phyloP scores from a whole-genome alignment of 768 basidiomycete species.

The Mrakia gelida region DNA sequence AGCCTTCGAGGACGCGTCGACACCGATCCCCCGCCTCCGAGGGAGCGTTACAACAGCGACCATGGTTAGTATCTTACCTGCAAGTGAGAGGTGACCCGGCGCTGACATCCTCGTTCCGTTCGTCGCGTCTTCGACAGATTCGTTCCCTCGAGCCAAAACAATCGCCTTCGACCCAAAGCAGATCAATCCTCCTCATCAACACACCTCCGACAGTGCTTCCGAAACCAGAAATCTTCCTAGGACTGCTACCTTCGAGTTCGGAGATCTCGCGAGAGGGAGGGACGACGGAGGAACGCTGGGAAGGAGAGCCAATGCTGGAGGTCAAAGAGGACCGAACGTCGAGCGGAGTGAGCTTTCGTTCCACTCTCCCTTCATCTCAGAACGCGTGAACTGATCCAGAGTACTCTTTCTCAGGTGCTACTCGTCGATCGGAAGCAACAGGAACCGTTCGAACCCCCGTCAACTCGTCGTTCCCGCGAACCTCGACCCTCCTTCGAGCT shows the following conservation, averaged over 20 bases:
- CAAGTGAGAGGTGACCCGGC: no score
- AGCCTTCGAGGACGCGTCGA: neutral
- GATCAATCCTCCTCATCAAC: conserved; percentile 17
- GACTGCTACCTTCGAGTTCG: conserved; percentile 35
- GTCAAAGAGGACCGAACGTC: no score
- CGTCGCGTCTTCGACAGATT: conserved; percentile 31
- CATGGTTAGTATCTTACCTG: no score
- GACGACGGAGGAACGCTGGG: neutral
- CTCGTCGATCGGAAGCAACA: conserved; percentile 23
- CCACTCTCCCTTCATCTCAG: neutral
- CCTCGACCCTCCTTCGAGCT: conserved; percentile 38
- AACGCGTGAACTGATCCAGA: neutral
- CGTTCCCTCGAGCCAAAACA: conserved; percentile 44
- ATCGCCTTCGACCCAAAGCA: conserved; percentile 43
- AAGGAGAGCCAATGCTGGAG: conserved; percentile 6
- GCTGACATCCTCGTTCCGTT: no score
- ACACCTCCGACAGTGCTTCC: conserved; percentile 8
- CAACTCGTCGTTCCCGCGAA: conserved; percentile 37
- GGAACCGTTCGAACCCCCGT: conserved; percentile 1
- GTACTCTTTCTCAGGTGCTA: neutral
- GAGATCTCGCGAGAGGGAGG: neutral
- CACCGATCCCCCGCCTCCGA: neutral
- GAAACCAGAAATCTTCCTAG: conserved; percentile 31
- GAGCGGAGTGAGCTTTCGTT: conserved; percentile 24
- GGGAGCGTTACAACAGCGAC: no score